Evolutionary conservation across 2,329 filamentous ascomycete genomes (phyloP).

Genomic region (Calonectria pseudoreteaudii): DNA sequence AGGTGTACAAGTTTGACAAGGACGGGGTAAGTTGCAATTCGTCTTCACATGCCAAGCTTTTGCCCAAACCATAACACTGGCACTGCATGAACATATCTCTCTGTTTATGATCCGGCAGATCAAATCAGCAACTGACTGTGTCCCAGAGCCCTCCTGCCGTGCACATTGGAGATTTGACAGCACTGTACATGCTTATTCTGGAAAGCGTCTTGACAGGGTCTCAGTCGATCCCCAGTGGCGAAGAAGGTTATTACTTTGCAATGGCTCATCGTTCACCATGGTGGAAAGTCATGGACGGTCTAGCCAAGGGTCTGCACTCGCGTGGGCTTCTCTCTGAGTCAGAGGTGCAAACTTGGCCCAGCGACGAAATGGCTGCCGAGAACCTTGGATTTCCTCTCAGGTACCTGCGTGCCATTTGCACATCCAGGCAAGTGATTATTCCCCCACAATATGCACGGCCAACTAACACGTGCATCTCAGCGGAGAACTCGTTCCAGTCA

Average conservation of each 20-base stretch:
- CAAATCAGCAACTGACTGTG: neutral
- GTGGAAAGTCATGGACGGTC: constrained; percentile 45
- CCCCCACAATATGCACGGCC: fast-evolving
- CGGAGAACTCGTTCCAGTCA: neutral
- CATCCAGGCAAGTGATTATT: constrained; percentile 38
- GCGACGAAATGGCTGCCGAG: constrained; percentile 46
- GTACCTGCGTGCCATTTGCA: constrained; percentile 42
- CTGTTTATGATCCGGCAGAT: neutral
- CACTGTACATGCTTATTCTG: constrained; percentile 45
- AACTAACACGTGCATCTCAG: neutral
- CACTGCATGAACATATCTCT: neutral
- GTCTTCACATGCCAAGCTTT: neutral
- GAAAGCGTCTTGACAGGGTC: constrained; percentile 44
- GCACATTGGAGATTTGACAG: constrained; percentile 48
- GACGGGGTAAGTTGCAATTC: constrained; percentile 43
- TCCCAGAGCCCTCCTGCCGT: constrained; percentile 37
- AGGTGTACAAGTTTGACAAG: constrained; percentile 48
- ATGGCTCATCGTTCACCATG: constrained; percentile 43
- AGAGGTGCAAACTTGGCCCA: constrained; percentile 43
- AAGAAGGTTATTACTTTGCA: constrained; percentile 50
- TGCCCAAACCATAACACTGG: neutral
- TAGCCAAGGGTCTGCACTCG: constrained; percentile 42
- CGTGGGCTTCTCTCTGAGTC: constrained; percentile 45
- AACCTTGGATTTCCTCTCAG: constrained; percentile 43
- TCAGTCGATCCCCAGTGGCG: constrained; percentile 39